Percentiles rank a stretch among this genome's conserved stretches.
phyloP scores from a whole-genome alignment of 768 basidiomycete genomes.

The Leccinum subtestaceum region DNA sequence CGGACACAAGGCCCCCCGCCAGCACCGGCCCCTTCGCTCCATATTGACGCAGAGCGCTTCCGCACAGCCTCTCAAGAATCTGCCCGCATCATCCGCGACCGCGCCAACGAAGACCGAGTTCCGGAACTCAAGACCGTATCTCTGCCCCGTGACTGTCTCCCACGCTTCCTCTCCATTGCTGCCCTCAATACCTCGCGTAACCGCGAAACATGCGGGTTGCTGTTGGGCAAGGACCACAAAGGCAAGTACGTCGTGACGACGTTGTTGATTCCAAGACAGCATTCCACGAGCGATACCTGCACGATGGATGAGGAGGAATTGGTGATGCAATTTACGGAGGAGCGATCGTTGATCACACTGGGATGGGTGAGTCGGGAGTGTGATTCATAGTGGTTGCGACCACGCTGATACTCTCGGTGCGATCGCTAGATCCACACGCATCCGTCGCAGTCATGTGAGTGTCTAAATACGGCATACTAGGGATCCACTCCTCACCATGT shows the following conservation, averaged over 20 bases:
- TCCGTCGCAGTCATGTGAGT: slow-evolving; percentile 81
- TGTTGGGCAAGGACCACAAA: slow-evolving; percentile 67
- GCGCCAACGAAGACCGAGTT: slow-evolving; percentile 29
- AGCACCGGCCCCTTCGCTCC: slow-evolving; percentile 22
- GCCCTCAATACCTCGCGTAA: slow-evolving; percentile 74
- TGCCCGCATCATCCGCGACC: slow-evolving; percentile 34
- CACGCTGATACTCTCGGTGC: not conserved
- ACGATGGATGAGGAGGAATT: slow-evolving; percentile 89
- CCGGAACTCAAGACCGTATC: slow-evolving; percentile 59
- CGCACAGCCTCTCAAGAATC: slow-evolving; percentile 35
- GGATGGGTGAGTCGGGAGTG: slow-evolving; percentile 71
- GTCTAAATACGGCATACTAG: not conserved
- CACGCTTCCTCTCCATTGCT: slow-evolving; percentile 74
- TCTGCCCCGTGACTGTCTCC: slow-evolving; percentile 72
- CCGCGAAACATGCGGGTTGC: slow-evolving; percentile 82
- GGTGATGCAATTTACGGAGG: slow-evolving; percentile 81
- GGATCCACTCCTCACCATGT: not conserved
- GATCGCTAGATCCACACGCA: slow-evolving; percentile 80
- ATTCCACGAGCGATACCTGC: slow-evolving; percentile 88
- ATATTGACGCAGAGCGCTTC: slow-evolving; percentile 26
- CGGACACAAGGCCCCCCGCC: slow-evolving; percentile 24
- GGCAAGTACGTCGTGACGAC: slow-evolving; percentile 72
- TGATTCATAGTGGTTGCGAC: not conserved
- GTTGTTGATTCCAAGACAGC: slow-evolving; percentile 84
- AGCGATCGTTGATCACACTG: slow-evolving; percentile 76